Evolutionary conservation across 305 asterid genomes (phyloP).

Genomic region (Plantago coronopus): DNA sequence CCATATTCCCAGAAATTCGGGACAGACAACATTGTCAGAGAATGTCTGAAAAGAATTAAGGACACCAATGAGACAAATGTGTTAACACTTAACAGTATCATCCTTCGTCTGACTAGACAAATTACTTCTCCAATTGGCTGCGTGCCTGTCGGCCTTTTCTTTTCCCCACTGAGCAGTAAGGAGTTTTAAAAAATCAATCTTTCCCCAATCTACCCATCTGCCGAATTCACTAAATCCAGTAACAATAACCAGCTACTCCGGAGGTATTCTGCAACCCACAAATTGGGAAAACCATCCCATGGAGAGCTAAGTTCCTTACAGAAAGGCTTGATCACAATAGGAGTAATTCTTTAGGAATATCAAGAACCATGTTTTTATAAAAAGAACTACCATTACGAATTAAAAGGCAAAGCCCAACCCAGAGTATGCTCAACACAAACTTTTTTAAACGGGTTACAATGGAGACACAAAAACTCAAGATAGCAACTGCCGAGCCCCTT

Average conservation of each 20-base stretch:
- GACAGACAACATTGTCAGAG: not conserved
- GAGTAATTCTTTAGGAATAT: constrained; percentile 26
- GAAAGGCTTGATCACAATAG: constrained; percentile 39
- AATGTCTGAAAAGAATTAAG: constrained; percentile 1
- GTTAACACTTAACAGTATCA: not conserved
- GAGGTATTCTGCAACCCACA: constrained; percentile 48
- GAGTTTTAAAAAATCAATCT: not conserved
- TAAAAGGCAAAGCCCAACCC: constrained; percentile 6
- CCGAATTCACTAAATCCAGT: constrained; percentile 46
- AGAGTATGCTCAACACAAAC: constrained; percentile 13
- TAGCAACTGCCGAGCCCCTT: not conserved
- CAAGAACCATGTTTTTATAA: constrained; percentile 22
- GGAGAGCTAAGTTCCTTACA: constrained; percentile 50
- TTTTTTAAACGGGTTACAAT: not conserved
- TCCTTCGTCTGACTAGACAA: not conserved
- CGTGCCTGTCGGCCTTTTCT: not conserved
- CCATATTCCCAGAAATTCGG: not conserved
- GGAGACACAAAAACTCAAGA: not conserved
- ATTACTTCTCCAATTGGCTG: not conserved
- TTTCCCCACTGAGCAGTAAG: not conserved
- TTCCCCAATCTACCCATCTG: constrained; percentile 21
- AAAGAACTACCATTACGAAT: constrained; percentile 1
- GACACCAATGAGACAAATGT: not conserved
- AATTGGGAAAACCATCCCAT: constrained; percentile 50
- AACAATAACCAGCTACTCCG: constrained; percentile 49